Percentiles rank a stretch among this genome's conserved stretches.
Conservation (phyloP, 208 protist genomes). For the Crithidia brevicula region DNA sequence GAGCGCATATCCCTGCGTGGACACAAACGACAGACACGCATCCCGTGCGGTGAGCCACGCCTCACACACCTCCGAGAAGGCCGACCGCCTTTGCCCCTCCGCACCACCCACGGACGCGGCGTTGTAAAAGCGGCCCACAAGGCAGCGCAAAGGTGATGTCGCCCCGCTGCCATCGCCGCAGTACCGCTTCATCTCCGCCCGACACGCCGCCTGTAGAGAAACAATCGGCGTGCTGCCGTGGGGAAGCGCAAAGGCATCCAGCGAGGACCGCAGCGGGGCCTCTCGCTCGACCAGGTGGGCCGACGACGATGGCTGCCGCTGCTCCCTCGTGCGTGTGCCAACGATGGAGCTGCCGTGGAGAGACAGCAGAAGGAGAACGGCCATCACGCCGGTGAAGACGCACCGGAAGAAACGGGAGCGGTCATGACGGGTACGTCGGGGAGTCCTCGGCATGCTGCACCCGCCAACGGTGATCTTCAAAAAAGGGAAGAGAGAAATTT, state of each 20-base stretch:
- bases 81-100: not conserved
- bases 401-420: constrained; percentile 13
- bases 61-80: constrained; percentile 45
- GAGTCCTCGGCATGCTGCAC: constrained; percentile 19
- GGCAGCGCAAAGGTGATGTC: constrained; percentile 25
- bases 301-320: not conserved
- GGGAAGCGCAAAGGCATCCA: constrained; percentile 6
- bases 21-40: constrained; percentile 55
- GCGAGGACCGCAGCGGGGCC: not conserved
- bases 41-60: constrained; percentile 67
- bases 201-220: constrained; percentile 32
- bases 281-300: not conserved
- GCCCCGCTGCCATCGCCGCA: constrained; percentile 6
- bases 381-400: constrained; percentile 5
- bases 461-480: not conserved
- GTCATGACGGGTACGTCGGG: not conserved
- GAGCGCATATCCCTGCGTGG: constrained; percentile 22
- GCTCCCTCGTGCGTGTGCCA: constrained; percentile 1
- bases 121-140: constrained; percentile 30
- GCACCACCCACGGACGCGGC: not conserved
- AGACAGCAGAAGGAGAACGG: constrained; percentile 19
- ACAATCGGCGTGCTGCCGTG: constrained; percentile 1
- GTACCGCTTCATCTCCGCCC: constrained; percentile 32
- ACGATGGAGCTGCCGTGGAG: constrained; percentile 27
- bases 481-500: constrained; percentile 14